phyloP scores from a whole-genome alignment of 2,329 filamentous ascomycete species.

The Stagonosporopsis vannaccii region DNA sequence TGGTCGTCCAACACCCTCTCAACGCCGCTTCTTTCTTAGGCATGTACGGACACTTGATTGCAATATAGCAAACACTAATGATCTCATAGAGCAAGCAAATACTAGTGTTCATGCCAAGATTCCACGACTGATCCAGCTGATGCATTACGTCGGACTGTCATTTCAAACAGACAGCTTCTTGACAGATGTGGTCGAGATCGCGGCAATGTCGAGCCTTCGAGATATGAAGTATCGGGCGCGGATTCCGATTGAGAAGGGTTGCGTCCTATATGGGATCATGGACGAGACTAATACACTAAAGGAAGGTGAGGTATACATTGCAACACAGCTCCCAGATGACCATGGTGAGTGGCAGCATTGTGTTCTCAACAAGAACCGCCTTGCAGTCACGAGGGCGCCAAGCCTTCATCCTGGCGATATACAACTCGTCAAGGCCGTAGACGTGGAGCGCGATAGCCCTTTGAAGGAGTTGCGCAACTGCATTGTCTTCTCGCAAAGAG shows the following conservation, averaged over 20 bases:
- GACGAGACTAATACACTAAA: constrained; percentile 76
- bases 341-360: constrained; percentile 21
- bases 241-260: constrained; percentile 73
- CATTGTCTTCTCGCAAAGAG: constrained; percentile 77
- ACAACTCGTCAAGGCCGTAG: constrained; percentile 67
- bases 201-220: constrained; percentile 73
- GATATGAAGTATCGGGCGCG: constrained; percentile 80
- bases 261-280: constrained; percentile 84
- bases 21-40: constrained; percentile 72
- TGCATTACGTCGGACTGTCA: constrained; percentile 66
- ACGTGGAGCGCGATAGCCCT: constrained; percentile 66
- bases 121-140: constrained; percentile 66
- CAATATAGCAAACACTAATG: background rate
- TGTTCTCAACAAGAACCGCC: constrained; percentile 35
- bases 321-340: constrained; percentile 56
- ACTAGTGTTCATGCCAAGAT: constrained; percentile 69
- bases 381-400: constrained; percentile 79
- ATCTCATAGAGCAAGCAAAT: constrained; percentile 57
- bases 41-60: constrained; percentile 5
- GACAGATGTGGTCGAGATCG: constrained; percentile 72
- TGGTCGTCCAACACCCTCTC: constrained; percentile 63
- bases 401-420: constrained; percentile 84
- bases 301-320: constrained; percentile 73
- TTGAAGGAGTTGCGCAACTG: constrained; percentile 73
- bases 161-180: constrained; percentile 75